Base-by-base conservation (phyloP, 1,139 yeast genomes). In the Petasospora fabianii region DNA sequence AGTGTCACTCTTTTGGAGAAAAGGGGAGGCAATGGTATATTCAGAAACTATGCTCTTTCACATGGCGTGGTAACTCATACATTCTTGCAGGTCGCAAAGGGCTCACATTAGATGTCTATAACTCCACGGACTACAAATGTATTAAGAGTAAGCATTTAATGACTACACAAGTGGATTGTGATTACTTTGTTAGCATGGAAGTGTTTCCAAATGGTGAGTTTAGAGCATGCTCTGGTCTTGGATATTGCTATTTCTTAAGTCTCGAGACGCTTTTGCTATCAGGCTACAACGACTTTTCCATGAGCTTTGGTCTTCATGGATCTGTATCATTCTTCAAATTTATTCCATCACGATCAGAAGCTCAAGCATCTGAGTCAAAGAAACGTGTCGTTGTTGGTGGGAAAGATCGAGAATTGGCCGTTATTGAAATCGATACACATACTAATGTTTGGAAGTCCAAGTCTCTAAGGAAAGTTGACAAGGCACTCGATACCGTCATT, bases 231-330 rank as follows among this genome's bases (percentile, higher is more conserved):
- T 48, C 56, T 3, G 54, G 54, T 12, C 33, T 48, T 8, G 56
- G 56, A 10, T 49, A 47, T 14, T 48, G 52, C 38, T 51, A 49
- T 24, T 51, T 50, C 35, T 32, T 50, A 2, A 36, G 38, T 1
- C 6, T 50, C 9, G 46, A 43, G 10, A 46, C 37, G 24, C 26
- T 52, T 3, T 27, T 52, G 38, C 39, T 34, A 1, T 41, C 49
- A 2, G 20, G 39, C 17, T 50, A 39, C 19, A 42, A 44, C 26
- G 50, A 48, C 31, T 50, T 52, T 24, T 39, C 47, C 7, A 52
- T 50, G 54, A 48, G 50, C 17, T 50, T 52, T 32, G 54, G 54
- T 1, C 19, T 50, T 16, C 47, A 47, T 38, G 56, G 56, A 1
- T 36, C 49, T 13, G 45, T 50, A 4, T 38, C 48, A 5, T 50